Evolutionary conservation across 106 monocot species (phyloP), one percentile per base, ranked within the genome.

Genomic region (Platanthera guangdongensis): DNA sequence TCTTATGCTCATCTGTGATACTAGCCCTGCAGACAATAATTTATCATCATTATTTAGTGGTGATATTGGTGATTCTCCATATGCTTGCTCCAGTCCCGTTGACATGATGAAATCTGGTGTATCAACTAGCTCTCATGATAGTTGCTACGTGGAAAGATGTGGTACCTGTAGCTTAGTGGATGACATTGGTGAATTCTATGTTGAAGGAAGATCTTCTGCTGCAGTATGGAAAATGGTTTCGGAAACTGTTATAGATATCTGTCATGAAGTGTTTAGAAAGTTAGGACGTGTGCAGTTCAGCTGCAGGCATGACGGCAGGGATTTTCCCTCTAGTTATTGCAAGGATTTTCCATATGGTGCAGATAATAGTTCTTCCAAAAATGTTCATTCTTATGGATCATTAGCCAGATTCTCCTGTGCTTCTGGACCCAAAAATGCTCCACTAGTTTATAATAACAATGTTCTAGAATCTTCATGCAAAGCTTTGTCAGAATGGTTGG

Each of bases 141-240:
- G 22, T 57, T 45, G n/a, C 51, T 16, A 50, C 39, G 64, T 73
- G 3, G 74, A 59, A 71, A 62, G 71, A 48, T 18, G 45, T 69
- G 28, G 9, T 69, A 59, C 74, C 77, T 52, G 50, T 19, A 49
- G 60, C 64, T 54, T 75, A 48, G 76, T 52, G 32, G 89, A 92
- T 82, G 74, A 83, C 75, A 92, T 99, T 75, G 94, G 94, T 16
- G 94, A 90, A 54, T 94, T 94, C 55, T 82, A 74, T 78, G 86
- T 90, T 48, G 88, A 94, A 79, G 94, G 94, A 68, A 79, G 82
- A 74, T 92, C 89, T 70, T 82, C 94, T 71, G 78, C 77, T 80
- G 88, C 86, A 19, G 99, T 85, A 49, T 99, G 99, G 99, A 90
- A 80, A 75, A 84, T 88, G 82, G 86, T 94, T 13, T 84, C 88